Evolutionary conservation across 2,329 filamentous ascomycete species (phyloP).

Genomic region (Penicillium aurantiogriseum): DNA sequence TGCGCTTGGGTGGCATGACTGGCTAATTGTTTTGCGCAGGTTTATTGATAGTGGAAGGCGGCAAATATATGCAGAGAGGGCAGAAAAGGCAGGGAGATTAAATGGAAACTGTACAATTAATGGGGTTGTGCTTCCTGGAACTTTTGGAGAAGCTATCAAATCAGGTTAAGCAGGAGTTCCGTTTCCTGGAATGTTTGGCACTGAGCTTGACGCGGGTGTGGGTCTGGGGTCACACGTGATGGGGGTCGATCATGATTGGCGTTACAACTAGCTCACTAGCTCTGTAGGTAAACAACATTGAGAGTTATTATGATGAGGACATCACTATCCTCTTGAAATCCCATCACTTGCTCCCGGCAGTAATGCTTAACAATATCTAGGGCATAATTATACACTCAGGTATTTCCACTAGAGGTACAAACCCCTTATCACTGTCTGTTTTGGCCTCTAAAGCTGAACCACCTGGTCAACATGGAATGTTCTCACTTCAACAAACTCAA

Average conservation of each 20-base stretch:
- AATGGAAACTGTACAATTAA: not conserved
- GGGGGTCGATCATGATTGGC: slow-evolving; percentile 6
- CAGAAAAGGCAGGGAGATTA: not conserved
- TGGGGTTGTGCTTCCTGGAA: not conserved
- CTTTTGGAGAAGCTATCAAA: not conserved
- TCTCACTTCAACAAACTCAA: not conserved
- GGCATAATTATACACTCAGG: not conserved
- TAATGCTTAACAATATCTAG: not conserved
- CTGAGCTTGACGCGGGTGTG: slow-evolving; percentile 13
- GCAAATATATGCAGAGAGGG: not conserved
- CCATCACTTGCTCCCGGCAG: not conserved
- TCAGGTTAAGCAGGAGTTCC: not conserved
- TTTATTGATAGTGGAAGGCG: not conserved
- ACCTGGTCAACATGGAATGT: not conserved
- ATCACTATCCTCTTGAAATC: not conserved
- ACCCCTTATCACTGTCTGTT: not conserved
- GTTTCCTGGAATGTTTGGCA: slow-evolving; percentile 7
- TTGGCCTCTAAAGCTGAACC: not conserved
- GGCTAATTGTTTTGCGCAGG: not conserved
- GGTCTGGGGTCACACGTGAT: slow-evolving; percentile 12
- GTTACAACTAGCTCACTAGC: not conserved
- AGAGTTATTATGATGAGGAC: too few species aligned
- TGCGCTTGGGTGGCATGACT: slow-evolving; percentile 28
- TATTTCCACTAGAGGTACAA: not conserved
- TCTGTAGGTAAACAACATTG: not conserved